Evolutionary conservation across 371 early-diverging fungal genomes (phyloP).

Genomic region (Rhizopus arrhizus): DNA sequence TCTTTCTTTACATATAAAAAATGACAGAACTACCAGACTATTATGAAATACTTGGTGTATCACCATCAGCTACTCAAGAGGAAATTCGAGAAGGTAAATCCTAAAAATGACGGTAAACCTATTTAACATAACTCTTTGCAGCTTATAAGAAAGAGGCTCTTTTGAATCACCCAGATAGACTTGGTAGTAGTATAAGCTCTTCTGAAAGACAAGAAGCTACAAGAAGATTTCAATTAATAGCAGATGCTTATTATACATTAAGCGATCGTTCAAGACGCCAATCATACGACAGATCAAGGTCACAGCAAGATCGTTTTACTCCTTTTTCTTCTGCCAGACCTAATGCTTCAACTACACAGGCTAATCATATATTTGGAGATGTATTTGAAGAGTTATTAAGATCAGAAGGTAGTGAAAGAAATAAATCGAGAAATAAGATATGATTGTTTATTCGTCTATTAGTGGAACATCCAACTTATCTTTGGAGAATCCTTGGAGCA

Average conservation of each 20-base stretch:
- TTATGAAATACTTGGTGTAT: slow-evolving; percentile 27
- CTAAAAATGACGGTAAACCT: not conserved
- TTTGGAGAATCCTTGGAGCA: slow-evolving; percentile 32
- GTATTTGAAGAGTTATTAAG: slow-evolving; percentile 33
- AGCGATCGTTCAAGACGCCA: slow-evolving; percentile 68
- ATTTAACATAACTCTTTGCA: not conserved
- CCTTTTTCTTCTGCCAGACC: slow-evolving; percentile 22
- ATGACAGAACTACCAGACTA: slow-evolving; percentile 36
- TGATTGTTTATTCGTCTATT: not conserved
- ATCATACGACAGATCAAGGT: slow-evolving; percentile 78
- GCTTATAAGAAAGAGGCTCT: slow-evolving; percentile 82
- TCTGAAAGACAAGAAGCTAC: slow-evolving; percentile 71
- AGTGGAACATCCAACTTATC: slow-evolving; percentile 32
- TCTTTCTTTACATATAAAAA: slow-evolving; percentile 3
- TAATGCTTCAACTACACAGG: slow-evolving; percentile 24
- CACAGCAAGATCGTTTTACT: slow-evolving; percentile 11
- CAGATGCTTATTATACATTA: slow-evolving; percentile 80
- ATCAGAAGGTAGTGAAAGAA: slow-evolving; percentile 23
- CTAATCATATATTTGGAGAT: slow-evolving; percentile 32
- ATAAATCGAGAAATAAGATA: not conserved
- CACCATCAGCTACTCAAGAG: slow-evolving; percentile 21
- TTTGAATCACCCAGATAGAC: slow-evolving; percentile 76
- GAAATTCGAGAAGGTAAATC: slow-evolving; percentile 35
- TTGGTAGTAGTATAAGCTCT: slow-evolving; percentile 53
- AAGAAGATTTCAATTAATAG: slow-evolving; percentile 75